These are phyloP conservation scores for Amaranthus hypochondriacus DNA, from an alignment of 148 eudicot genomes.

Conservation along the genomic window DNA sequence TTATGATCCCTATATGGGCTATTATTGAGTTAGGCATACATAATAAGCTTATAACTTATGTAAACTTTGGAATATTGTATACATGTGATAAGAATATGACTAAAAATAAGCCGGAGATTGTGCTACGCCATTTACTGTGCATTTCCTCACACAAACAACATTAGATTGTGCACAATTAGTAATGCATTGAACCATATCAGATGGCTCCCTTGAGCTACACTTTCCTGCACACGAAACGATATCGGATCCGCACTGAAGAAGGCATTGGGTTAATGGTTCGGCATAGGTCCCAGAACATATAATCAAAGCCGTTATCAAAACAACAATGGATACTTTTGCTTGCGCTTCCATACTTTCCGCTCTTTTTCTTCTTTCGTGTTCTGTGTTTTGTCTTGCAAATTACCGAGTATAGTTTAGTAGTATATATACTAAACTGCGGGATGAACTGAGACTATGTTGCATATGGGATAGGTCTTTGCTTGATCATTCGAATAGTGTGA, in stretches of 20 bases:
- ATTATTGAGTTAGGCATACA: not conserved
- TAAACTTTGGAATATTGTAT: not conserved
- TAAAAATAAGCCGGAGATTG: not conserved
- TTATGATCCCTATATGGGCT: not conserved
- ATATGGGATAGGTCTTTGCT: slow-evolving; percentile 9
- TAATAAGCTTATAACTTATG: not conserved
- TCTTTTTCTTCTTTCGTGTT: not conserved
- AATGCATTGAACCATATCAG: slow-evolving; percentile 3
- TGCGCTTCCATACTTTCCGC: slow-evolving; percentile 2
- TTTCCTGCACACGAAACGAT: slow-evolving; percentile 14
- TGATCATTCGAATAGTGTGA: slow-evolving; percentile 24
- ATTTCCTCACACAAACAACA: slow-evolving; percentile 6
- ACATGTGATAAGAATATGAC: not conserved
- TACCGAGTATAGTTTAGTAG: not conserved
- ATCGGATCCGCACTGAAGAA: slow-evolving; percentile 6
- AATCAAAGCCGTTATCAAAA: not conserved
- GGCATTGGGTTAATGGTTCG: not conserved
- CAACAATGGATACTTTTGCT: slow-evolving; percentile 9
- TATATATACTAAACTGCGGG: not conserved
- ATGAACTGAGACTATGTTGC: slow-evolving; percentile 2
- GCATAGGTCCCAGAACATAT: not conserved
- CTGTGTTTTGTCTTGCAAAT: not conserved
- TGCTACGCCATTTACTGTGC: not conserved
- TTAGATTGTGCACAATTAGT: slow-evolving; percentile 1
- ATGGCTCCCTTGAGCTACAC: not conserved